phyloP scores from a whole-genome alignment of 345 rosid species.

The Geranium brycei region DNA sequence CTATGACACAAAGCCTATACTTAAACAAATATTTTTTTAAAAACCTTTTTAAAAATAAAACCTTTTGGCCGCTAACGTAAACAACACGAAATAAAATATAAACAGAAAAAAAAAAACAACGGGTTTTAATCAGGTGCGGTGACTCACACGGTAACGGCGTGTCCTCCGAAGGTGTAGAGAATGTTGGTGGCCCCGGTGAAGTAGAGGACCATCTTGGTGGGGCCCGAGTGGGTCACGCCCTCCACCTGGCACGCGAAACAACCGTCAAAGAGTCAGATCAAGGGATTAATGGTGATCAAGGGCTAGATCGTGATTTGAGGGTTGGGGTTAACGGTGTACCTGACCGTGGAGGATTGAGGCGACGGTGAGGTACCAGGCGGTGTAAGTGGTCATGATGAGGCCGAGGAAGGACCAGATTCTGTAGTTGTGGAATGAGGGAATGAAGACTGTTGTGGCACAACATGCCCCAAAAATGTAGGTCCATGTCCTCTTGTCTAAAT shows the following conservation, averaged over 20 bases:
- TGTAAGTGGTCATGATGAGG: slow-evolving; percentile 93
- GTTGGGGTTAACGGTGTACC: slow-evolving; percentile 21
- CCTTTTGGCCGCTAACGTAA: slow-evolving; percentile 11
- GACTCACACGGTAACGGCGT: slow-evolving; percentile 97
- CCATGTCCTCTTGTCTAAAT: slow-evolving; percentile 99
- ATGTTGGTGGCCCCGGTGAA: slow-evolving; percentile 99
- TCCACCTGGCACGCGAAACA: slow-evolving; percentile 33
- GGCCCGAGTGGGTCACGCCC: slow-evolving; percentile 90
- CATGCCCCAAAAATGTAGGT: slow-evolving; percentile 98
- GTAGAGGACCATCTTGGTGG: slow-evolving; percentile 70
- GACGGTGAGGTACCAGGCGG: slow-evolving; percentile 94
- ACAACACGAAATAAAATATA: slow-evolving; percentile 15
- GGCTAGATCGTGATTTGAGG: too few relatives aligned
- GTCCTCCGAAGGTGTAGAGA: slow-evolving; percentile 98
- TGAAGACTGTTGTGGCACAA: slow-evolving; percentile 93
- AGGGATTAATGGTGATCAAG: too few relatives aligned
- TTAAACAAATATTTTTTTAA: too few relatives aligned
- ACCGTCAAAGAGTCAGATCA: too few relatives aligned
- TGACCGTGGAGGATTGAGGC: slow-evolving; percentile 94
- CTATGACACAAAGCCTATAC: not conserved
- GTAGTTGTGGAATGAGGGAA: slow-evolving; percentile 97
- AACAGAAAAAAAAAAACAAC: not conserved
- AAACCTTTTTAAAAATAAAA: too few relatives aligned
- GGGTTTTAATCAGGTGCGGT: not conserved
- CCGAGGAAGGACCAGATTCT: slow-evolving; percentile 99